Base-by-base conservation (phyloP, 2,329 filamentous ascomycete species). In the Phialemoniopsis sp. region DNA sequence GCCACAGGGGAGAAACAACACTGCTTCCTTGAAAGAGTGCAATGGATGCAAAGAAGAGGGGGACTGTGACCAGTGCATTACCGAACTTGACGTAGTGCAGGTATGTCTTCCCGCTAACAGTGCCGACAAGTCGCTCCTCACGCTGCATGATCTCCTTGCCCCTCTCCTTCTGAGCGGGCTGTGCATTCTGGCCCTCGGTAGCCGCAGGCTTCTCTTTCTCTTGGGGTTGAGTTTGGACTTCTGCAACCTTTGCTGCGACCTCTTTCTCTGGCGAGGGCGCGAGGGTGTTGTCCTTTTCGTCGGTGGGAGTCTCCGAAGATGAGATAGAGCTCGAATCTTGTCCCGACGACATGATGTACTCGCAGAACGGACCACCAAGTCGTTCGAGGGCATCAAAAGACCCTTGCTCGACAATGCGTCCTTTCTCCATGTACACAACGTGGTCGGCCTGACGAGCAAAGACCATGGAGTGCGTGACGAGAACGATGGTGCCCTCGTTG, bases 381-480 rank as follows among this genome's bases (percentile, higher is more conserved):
- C 13, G 16, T 18, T 30, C 57, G n/a, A 85, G 62, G 32, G 83
- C 77, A 18, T 77, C 68, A 50, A 80, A 85, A 0, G 80, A 80
- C 40, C 80, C 81, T 16, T 85, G 67, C 4, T 79, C 76, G 46
- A 77, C 66, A 34, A 86, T 77, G 3, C 57, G 64, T 1, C 82
- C 83, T n/a, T 83, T 72, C 32, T 84, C 73, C 66, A 87, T 80
- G 64, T 78, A 77, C 18, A 86, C 71, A 37, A 87, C 79, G 13
- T 80, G 68, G 51, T 87, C 82, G 45, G 85, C 30, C 78, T 73
- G 47, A 66, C 77, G n/a, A 82, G 69, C 15, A 83, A 52, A 41
- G 5, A 35, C 39, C 79, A 51, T 85, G 73, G 29, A 85, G 67
- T 55, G 52, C 2, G 51, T 55, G 29, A 49, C 45, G 13, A 55